Percentiles rank a stretch among this genome's conserved stretches.
Evolutionary conservation across 2,329 filamentous ascomycete genomes (phyloP).

Genomic region (Gaeumannomyces sp.): DNA sequence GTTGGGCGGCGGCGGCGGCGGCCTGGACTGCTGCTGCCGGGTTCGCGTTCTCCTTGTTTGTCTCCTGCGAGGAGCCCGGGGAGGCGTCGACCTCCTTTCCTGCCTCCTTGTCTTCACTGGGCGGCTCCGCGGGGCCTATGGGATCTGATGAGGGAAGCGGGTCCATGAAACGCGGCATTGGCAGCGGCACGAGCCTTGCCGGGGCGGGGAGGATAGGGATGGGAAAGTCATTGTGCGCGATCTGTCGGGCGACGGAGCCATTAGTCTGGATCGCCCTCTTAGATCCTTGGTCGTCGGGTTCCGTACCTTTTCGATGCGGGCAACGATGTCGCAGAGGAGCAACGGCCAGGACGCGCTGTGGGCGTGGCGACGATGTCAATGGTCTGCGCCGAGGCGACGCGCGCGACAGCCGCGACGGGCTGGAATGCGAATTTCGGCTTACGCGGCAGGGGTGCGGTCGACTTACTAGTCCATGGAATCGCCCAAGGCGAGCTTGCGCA

Average conservation of each 20-base stretch:
- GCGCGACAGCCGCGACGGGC: neutral
- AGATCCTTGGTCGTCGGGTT: neutral
- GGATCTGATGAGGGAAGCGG: slow-evolving; percentile 40
- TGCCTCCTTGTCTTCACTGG: slow-evolving; percentile 30
- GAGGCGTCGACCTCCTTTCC: slow-evolving; percentile 17
- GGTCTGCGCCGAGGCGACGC: slow-evolving; percentile 7
- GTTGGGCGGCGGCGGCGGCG: slow-evolving; percentile 12
- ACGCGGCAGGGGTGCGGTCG: slow-evolving; percentile 4
- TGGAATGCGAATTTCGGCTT: neutral
- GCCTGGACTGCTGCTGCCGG: slow-evolving; percentile 32
- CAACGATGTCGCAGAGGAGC: slow-evolving; percentile 58
- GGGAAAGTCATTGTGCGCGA: slow-evolving; percentile 68
- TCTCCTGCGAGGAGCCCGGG: slow-evolving; percentile 43
- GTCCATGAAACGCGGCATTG: slow-evolving; percentile 36
- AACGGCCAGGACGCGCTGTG: slow-evolving; percentile 62
- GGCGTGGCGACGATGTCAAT: slow-evolving; percentile 5
- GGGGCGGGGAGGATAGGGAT: slow-evolving; percentile 52
- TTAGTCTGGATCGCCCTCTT: neutral
- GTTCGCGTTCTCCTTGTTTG: slow-evolving; percentile 63
- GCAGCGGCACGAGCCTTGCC: slow-evolving; percentile 32
- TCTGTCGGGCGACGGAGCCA: slow-evolving; percentile 40
- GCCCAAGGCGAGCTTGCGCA: slow-evolving; percentile 44
- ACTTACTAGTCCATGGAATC: slow-evolving; percentile 51
- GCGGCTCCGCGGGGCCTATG: slow-evolving; percentile 28
- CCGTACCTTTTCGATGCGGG: slow-evolving; percentile 58